Base-by-base conservation (phyloP, 371 early-diverging fungal species). In the Mucor irregularis region DNA sequence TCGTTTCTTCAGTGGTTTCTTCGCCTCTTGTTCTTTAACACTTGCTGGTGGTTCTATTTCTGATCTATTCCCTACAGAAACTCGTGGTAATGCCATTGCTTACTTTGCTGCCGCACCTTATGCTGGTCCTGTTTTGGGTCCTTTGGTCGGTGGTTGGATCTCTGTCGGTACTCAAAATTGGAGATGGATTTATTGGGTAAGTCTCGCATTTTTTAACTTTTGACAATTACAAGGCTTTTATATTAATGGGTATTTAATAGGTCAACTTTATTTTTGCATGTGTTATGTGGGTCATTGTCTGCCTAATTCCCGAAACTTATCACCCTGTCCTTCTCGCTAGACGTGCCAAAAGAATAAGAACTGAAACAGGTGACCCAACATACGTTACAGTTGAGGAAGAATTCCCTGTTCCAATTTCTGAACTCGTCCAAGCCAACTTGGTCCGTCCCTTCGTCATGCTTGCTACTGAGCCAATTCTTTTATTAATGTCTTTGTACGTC, bases 171-270 rank as follows among this genome's bases (percentile, higher is more conserved):
- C 73, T 7, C 56, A 62, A 19, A 58, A 51, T 21, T 78, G 76
- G 78, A 61, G 73, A 55, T 75, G 76, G 78, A 65, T 73, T 14
- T 73, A 74, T 26, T 78, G 78, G 78, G 69, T 74, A 67, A 61
- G 50, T 22, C 47, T 16, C 17, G 50, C 10, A 7, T 11, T 33
- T 24, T 52, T 1, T 39, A 51, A 53, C 8, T 38, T 28, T 42
- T 24, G n/a, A 34, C n/a, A n/a, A n/a, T n/a, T n/a, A n/a, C n/a
- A 13, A 17, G n/a, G 22, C 28, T 44, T 34, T 45, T 55, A 54
- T 13, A 22, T 9, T 17, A 11, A n/a, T n/a, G n/a, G n/a, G n/a
- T n/a, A 29, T 25, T 13, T 26, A 30, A 29, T 35, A 62, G 62
- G 76, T 76, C 29, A 76, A 76, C 30, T 60, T 73, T 57, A 76